Conservation (phyloP, 2,329 filamentous ascomycete genomes). For the Ciborinia camelliae region DNA sequence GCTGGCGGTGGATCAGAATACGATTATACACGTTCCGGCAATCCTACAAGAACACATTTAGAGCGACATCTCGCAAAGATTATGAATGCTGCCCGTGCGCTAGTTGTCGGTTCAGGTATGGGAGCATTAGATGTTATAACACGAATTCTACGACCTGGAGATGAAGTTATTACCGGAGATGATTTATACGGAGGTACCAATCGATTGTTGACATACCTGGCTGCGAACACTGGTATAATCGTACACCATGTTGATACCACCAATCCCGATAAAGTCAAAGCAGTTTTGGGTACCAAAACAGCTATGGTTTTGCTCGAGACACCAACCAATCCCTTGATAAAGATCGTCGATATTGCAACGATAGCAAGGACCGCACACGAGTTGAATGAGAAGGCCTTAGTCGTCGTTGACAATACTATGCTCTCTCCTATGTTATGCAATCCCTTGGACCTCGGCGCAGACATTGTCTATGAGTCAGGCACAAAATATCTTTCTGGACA, state of each 20-base stretch:
- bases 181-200: slow-evolving; percentile 96
- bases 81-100: slow-evolving; percentile 88
- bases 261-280: slow-evolving; percentile 63
- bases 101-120: slow-evolving; percentile 97
- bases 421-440: slow-evolving; percentile 92
- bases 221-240: slow-evolving; percentile 82
- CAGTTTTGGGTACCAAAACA: slow-evolving; percentile 73
- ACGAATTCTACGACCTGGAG: slow-evolving; percentile 81
- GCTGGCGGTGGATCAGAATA: slow-evolving; percentile 81
- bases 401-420: slow-evolving; percentile 98
- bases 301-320: slow-evolving; percentile 95
- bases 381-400: slow-evolving; percentile 72
- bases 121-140: slow-evolving; percentile 95
- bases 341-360: slow-evolving; percentile 85
- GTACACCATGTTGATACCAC: slow-evolving; percentile 98
- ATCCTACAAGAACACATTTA: slow-evolving; percentile 92
- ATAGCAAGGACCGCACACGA: slow-evolving; percentile 77
- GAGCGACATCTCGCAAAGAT: slow-evolving; percentile 98
- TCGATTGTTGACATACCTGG: slow-evolving; percentile 86
- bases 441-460: slow-evolving; percentile 88
- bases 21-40: slow-evolving; percentile 97
- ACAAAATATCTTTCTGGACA: slow-evolving; percentile 98
- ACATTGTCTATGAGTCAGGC: slow-evolving; percentile 95
- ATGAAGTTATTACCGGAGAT: slow-evolving; percentile 95
- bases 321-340: slow-evolving; percentile 96